Percentiles rank a stretch among this genome's conserved stretches.
phyloP scores from a whole-genome alignment of 345 rosid genomes.

The Syzygium oleosum region DNA sequence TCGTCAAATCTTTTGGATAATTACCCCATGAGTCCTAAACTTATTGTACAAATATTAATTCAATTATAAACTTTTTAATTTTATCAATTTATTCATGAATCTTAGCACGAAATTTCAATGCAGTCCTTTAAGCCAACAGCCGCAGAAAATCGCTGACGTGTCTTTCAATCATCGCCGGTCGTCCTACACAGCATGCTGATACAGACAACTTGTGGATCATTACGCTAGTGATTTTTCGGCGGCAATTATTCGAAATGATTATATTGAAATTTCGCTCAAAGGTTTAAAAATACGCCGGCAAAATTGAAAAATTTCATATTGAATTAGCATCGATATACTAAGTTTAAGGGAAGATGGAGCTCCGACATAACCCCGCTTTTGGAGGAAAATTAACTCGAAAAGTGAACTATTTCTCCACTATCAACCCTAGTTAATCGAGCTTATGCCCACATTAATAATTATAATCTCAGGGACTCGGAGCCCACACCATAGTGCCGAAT shows the following conservation, averaged over 20 bases:
- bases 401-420: background rate
- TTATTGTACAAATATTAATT: fast-evolving
- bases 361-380: fast-evolving
- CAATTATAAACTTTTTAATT: no score
- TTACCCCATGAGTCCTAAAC: fast-evolving
- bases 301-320: no score
- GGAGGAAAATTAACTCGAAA: background rate
- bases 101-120: no score
- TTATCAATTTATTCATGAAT: fast-evolving
- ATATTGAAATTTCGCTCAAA: fast-evolving
- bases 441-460: background rate
- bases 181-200: background rate
- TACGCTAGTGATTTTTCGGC: no score
- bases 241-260: no score
- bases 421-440: background rate
- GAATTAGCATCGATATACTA: no score
- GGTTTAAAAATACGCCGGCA: no score
- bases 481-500: background rate
- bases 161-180: fast-evolving
- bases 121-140: fast-evolving
- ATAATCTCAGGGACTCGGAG: background rate
- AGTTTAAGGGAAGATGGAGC: background rate
- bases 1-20: background rate
- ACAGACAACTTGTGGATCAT: no score
- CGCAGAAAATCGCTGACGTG: background rate